phyloP scores from a whole-genome alignment of 108 stramenopile species.

The Stephanodiscus minutulus region DNA sequence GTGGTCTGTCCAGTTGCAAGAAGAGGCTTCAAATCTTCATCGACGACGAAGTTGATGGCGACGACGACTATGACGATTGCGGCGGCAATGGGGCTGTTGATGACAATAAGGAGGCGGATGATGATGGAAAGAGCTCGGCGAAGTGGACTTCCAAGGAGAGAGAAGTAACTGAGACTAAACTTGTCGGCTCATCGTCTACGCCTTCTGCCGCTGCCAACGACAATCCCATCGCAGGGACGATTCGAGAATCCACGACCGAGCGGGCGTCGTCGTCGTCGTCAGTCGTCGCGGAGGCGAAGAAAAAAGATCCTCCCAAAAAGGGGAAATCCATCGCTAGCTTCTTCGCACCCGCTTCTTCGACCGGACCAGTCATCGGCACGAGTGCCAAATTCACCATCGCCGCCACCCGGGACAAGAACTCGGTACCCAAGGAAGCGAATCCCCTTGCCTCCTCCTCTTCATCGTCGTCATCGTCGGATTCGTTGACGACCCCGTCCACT shows the following conservation, averaged over 20 bases:
- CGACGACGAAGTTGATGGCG: slow-evolving; percentile 15
- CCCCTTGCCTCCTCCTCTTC: not conserved
- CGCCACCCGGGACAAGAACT: not conserved
- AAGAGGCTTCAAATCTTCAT: slow-evolving; percentile 22
- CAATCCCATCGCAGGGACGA: not conserved
- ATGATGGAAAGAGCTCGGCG: not conserved
- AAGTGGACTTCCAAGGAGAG: slow-evolving; percentile 5
- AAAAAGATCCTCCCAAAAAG: slow-evolving; percentile 11
- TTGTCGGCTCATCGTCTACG: not conserved
- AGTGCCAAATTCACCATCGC: not conserved
- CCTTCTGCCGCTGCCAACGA: not conserved
- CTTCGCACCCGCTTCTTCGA: slow-evolving; percentile 6
- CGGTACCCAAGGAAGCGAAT: not conserved
- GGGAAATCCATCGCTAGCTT: slow-evolving; percentile 13
- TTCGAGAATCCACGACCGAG: not conserved
- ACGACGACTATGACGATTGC: not conserved
- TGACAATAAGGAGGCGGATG: not conserved
- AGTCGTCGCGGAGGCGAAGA: not conserved
- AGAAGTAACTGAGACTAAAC: not conserved
- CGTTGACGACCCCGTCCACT: slow-evolving; percentile 14
- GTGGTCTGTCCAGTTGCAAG: not conserved
- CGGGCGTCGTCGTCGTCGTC: not conserved
- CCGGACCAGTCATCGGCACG: not conserved
- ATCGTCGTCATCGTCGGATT: not conserved
- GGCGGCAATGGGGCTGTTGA: not conserved